phyloP scores from a whole-genome alignment of 202 grass and related monocot genomes.

The Saccharum hybrid region DNA sequence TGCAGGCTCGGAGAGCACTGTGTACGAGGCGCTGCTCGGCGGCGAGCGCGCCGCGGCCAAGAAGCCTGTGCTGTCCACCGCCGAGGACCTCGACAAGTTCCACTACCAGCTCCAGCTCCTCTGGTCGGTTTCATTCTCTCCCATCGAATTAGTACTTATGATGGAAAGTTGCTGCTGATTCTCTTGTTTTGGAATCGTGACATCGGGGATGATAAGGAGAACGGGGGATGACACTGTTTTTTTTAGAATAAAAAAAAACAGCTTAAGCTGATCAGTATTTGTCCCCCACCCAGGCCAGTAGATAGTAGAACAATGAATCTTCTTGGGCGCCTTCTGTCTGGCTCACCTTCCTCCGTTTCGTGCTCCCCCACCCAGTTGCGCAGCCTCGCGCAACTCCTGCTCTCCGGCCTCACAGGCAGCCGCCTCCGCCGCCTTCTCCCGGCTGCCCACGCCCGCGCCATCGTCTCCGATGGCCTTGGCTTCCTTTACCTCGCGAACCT shows the following conservation, averaged over 20 bases:
- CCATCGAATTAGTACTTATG: neutral
- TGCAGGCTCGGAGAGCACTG: constrained; percentile 89
- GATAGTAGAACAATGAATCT: constrained; percentile 34
- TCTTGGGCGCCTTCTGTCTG: neutral
- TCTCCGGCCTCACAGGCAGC: constrained; percentile 56
- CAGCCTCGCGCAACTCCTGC: constrained; percentile 48
- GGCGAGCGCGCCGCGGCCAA: constrained; percentile 78
- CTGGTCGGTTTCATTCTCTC: constrained; percentile 50
- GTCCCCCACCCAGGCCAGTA: neutral
- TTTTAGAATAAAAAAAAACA: neutral
- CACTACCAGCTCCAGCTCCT: constrained; percentile 94
- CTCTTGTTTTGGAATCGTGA: neutral
- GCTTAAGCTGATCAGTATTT: neutral
- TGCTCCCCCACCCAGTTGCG: constrained; percentile 7
- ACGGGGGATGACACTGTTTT: neutral
- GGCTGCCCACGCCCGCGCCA: constrained; percentile 47
- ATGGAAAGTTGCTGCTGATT: neutral
- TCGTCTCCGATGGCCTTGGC: neutral
- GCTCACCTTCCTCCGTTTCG: neutral
- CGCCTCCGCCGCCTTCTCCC: constrained; percentile 45
- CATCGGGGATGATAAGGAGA: neutral
- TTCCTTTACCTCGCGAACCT: constrained; percentile 57
- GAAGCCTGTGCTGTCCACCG: constrained; percentile 87
- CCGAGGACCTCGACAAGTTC: constrained; percentile 91
- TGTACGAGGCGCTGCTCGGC: constrained; percentile 75